Conservation (phyloP, 768 basidiomycete genomes). For the Rossbeevera mucosa region DNA sequence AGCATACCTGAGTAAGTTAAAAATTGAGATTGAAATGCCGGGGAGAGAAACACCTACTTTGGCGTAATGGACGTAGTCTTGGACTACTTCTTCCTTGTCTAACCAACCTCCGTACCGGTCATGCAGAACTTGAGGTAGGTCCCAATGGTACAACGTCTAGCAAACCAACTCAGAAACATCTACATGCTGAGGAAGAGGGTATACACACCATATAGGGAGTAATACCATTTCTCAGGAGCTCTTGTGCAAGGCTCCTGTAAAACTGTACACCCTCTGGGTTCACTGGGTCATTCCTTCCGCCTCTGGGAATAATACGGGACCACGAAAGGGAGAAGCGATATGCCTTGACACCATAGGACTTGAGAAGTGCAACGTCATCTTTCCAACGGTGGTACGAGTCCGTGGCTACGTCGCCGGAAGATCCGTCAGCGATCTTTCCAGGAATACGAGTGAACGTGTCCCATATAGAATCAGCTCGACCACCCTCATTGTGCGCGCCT, state of each 20-base stretch:
- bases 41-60: conserved; percentile 27
- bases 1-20: conserved; percentile 51
- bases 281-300: conserved; percentile 67
- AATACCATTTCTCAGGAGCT: conserved; percentile 59
- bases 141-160: not conserved
- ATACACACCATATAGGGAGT: conserved; percentile 59
- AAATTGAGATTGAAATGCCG: not conserved
- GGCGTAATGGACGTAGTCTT: conserved; percentile 64
- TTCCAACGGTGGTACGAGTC: conserved; percentile 72
- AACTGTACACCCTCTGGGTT: conserved; percentile 68
- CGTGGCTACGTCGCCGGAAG: conserved; percentile 66
- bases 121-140: not conserved
- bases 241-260: conserved; percentile 71
- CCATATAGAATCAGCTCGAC: conserved; percentile 72
- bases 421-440: conserved; percentile 67
- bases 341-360: conserved; percentile 60
- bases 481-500: conserved; percentile 57
- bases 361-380: conserved; percentile 62
- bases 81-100: conserved; percentile 24
- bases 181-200: not conserved
- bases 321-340: conserved; percentile 81
- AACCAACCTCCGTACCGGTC: not conserved
- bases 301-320: conserved; percentile 73
- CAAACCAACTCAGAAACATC: not conserved
- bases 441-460: conserved; percentile 69